Percentiles rank a stretch among this genome's conserved stretches.
Evolutionary conservation across 108 stramenopile species (phyloP).

Genomic region (Seminavis robusta): DNA sequence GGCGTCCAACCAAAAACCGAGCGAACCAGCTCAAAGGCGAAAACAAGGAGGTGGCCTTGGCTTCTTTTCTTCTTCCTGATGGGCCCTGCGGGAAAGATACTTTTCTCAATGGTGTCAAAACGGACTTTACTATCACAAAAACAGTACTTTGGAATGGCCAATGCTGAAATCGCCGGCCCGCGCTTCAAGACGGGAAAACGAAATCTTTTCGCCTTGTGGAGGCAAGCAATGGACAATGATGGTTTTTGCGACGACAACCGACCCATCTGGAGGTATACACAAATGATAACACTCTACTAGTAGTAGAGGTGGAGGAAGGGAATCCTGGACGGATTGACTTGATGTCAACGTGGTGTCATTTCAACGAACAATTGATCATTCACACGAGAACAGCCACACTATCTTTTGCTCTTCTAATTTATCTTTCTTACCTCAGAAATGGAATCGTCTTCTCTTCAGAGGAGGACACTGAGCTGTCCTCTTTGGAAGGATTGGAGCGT

Average conservation of each 20-base stretch:
- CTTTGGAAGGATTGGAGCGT: too few species aligned
- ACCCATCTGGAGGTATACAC: background rate
- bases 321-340: background rate
- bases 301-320: background rate
- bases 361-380: background rate
- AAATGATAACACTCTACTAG: background rate
- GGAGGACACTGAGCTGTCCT: too few species aligned
- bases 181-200: too few species aligned
- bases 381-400: background rate
- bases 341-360: background rate
- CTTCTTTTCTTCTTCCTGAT: too few species aligned
- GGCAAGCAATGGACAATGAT: too few species aligned
- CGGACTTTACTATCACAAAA: too few species aligned
- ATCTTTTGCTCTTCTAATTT: background rate
- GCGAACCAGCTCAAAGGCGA: background rate
- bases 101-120: too few species aligned
- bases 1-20: background rate
- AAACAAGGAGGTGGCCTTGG: too few species aligned
- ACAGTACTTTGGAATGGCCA: too few species aligned
- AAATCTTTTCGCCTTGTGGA: too few species aligned
- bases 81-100: too few species aligned
- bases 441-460: conserved; percentile 56
- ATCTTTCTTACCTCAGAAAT: conserved; percentile 47
- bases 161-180: too few species aligned
- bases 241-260: background rate